Conservation (phyloP, 139 green algal genomes). For the Chlorella sp. region DNA sequence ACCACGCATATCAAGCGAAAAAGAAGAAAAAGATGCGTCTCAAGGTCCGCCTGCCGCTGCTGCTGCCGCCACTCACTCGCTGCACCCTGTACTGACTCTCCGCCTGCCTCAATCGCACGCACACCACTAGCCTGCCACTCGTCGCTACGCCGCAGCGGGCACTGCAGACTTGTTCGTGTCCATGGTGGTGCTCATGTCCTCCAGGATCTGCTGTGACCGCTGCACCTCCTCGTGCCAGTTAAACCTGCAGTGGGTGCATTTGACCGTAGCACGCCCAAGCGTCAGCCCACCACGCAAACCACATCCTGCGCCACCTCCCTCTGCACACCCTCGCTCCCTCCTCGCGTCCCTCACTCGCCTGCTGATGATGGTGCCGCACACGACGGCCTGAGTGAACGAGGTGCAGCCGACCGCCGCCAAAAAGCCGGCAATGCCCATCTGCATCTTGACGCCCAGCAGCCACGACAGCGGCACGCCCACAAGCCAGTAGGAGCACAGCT, state of each 20-base stretch:
- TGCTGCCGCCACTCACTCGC: no score
- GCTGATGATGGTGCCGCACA: constrained; percentile 9
- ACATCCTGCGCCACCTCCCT: background rate
- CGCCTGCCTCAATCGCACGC: no score
- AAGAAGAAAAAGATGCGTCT: no score
- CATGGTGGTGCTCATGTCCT: constrained; percentile 1
- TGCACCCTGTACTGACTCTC: no score
- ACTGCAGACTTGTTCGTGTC: no score
- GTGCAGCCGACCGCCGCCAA: constrained; percentile 11
- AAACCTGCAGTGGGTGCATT: constrained; percentile 1
- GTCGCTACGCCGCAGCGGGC: no score
- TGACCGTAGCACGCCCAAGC: background rate
- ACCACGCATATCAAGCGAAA: no score
- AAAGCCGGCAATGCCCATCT: constrained; percentile 25
- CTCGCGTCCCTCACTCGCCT: constrained; percentile 1
- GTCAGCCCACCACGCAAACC: background rate
- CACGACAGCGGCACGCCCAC: constrained; percentile 36
- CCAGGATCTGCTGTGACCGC: constrained; percentile 9
- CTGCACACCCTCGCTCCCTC: background rate
- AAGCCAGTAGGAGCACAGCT: constrained; percentile 19
- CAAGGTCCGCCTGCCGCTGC: no score
- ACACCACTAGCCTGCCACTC: no score
- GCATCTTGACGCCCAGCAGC: constrained; percentile 31
- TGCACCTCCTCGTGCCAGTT: constrained; percentile 17
- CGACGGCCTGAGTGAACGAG: constrained; percentile 7